Percentiles rank a stretch among this genome's conserved stretches.
These are phyloP conservation scores for Sphagnum contortum DNA, from an alignment of 225 moss, liverwort and hornwort species.

Conservation along the genomic window DNA sequence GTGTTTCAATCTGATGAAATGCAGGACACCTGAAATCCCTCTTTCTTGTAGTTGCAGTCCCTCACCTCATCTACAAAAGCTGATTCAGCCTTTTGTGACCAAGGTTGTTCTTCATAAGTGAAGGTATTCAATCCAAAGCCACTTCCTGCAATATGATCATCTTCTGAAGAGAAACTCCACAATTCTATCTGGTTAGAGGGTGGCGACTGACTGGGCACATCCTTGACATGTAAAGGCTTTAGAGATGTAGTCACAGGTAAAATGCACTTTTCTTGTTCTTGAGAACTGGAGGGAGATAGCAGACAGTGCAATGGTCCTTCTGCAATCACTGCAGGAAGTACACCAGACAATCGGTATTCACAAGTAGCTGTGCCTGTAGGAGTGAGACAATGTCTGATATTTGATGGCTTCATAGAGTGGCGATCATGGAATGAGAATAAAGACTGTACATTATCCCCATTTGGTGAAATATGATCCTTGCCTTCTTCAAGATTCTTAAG, in stretches of 20 bases:
- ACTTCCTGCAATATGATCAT: slow-evolving; percentile 47
- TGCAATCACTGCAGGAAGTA: no score
- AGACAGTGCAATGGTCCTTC: no score
- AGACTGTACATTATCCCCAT: slow-evolving; percentile 32
- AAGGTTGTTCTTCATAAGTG: slow-evolving; percentile 36
- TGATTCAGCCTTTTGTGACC: slow-evolving; percentile 29
- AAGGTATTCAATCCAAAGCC: slow-evolving; percentile 32
- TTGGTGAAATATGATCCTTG: slow-evolving; percentile 35
- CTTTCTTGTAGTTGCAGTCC: no score
- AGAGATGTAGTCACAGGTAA: slow-evolving; percentile 31
- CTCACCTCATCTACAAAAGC: slow-evolving; percentile 41
- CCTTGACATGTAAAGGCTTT: slow-evolving; percentile 8
- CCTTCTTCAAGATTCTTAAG: slow-evolving; percentile 36
- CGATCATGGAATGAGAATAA: slow-evolving; percentile 20
- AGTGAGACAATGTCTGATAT: no score
- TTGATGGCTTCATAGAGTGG: no score
- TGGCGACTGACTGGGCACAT: slow-evolving; percentile 18
- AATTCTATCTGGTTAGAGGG: background rate
- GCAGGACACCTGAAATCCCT: no score
- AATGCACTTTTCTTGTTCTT: slow-evolving; percentile 17
- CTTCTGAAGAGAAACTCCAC: slow-evolving; percentile 52
- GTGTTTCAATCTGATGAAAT: no score
- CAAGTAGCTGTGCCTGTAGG: no score
- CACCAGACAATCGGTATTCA: no score
- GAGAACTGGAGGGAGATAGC: background rate